Conservation (phyloP, 2,329 filamentous ascomycete species). For the Sphaerulina vaccinii region DNA sequence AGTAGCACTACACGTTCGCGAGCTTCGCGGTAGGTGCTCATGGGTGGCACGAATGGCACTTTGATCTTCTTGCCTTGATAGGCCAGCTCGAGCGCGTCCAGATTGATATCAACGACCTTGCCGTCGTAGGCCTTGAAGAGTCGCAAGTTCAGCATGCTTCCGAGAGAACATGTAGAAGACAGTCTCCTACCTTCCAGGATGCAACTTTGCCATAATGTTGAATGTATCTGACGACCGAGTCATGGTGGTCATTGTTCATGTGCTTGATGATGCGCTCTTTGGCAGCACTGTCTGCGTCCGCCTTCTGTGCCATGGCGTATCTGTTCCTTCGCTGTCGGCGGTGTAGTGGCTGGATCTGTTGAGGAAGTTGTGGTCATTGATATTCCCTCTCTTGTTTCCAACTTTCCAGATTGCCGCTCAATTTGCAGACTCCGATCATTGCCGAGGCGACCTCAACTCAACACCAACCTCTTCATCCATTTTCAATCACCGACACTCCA, state of each 20-base stretch:
- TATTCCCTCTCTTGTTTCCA: no score
- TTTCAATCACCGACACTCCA: no score
- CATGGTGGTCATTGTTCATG: slow-evolving; percentile 81
- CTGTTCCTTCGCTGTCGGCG: not conserved
- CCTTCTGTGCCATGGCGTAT: slow-evolving; percentile 20
- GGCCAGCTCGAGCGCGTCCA: slow-evolving; percentile 61
- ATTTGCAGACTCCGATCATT: no score
- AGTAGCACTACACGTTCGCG: slow-evolving; percentile 72
- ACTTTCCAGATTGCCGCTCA: no score
- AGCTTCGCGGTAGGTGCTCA: slow-evolving; percentile 66
- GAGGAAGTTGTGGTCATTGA: not conserved
- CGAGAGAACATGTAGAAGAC: not conserved
- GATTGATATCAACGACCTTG: slow-evolving; percentile 63
- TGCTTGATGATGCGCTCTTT: slow-evolving; percentile 70
- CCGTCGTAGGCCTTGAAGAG: slow-evolving; percentile 51
- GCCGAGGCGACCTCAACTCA: no score
- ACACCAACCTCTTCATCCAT: no score
- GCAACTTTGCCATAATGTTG: slow-evolving; percentile 66
- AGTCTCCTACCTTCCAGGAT: slow-evolving; percentile 39
- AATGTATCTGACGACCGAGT: slow-evolving; percentile 74
- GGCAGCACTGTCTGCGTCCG: slow-evolving; percentile 35
- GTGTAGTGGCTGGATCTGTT: not conserved
- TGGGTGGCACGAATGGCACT: slow-evolving; percentile 68
- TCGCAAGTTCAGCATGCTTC: not conserved
- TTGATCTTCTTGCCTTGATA: slow-evolving; percentile 52